Evolutionary conservation across 768 basidiomycete species (phyloP).

Genomic region (Calocera cornea): DNA sequence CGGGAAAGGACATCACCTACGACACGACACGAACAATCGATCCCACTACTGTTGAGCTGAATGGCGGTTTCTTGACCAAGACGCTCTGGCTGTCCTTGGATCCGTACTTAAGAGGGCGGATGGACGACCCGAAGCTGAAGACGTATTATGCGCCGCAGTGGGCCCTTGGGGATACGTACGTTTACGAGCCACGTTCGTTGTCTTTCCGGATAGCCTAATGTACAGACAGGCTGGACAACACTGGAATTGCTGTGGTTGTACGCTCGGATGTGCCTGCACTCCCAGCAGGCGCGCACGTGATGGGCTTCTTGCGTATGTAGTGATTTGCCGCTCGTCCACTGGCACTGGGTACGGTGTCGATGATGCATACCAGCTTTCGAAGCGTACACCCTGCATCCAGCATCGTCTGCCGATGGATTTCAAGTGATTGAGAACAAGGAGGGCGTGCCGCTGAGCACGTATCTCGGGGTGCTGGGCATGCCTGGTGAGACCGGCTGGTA

Average conservation of each 20-base stretch:
- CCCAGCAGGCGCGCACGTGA: conserved; percentile 32
- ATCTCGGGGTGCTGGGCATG: conserved; percentile 40
- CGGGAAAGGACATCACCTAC: conserved; percentile 34
- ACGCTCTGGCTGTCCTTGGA: conserved; percentile 36
- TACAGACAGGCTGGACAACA: conserved; percentile 11
- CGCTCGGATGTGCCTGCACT: conserved; percentile 29
- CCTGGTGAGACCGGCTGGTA: conserved; percentile 23
- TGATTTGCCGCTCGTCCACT: conserved; percentile 7
- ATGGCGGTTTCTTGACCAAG: conserved; percentile 41
- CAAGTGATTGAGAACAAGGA: conserved; percentile 30
- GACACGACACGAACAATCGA: conserved; percentile 38
- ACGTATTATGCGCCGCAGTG: conserved; percentile 16
- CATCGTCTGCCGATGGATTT: conserved; percentile 15
- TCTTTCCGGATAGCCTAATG: neutral
- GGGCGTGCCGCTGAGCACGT: conserved; percentile 36
- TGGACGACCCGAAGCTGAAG: conserved; percentile 23
- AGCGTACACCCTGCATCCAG: conserved; percentile 28
- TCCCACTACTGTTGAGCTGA: conserved; percentile 31
- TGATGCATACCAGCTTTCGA: conserved; percentile 25
- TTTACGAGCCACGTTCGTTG: neutral
- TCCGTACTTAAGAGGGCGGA: conserved; percentile 31
- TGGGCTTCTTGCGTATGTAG: conserved; percentile 21
- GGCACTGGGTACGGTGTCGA: neutral
- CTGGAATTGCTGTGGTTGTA: conserved; percentile 33
- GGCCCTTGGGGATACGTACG: neutral